Evolutionary conservation across 2,329 filamentous ascomycete genomes (phyloP), one percentile per base, ranked within the genome.

Genomic region (Zopfia rhizophila): DNA sequence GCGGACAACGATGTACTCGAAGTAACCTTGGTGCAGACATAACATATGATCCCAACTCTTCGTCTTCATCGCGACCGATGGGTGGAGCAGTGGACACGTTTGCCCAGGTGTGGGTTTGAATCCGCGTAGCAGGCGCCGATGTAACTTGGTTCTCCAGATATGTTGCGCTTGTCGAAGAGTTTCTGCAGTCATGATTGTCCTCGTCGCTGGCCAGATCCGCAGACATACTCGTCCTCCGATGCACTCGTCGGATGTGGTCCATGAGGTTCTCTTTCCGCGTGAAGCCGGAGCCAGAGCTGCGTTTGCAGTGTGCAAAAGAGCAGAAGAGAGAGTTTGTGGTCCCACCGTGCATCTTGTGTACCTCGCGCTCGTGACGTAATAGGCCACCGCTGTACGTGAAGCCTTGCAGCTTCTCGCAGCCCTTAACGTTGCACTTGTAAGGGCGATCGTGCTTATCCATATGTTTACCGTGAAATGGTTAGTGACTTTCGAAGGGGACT

Each of bases 391-490:
- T 93, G 69, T 97, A 97, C 1, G 93, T 97, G 72, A 97, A 97
- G 1, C 93, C 93, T 39, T 90, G 89, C 0, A 96, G 82, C 63
- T 96, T 96, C 63, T 93, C 90, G 72, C 93, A 97, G 25, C 88
- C 89, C n/a, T 84, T 81, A 30, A 88, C 86, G 16, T 78, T 80
- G 72, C 93, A 97, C 63, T 91, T 89, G 68, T 97, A 97, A 1
- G 93, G 93, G 11, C 93, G 83, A 60, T 96, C 91, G 69, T 97
- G 93, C 70, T 96, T 96, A 75, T 97, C 93, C 92, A 97, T 97
- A 69, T 97, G 93, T 76, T 97, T 97, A 68, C 91, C 96, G 39
- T 38, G 24, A 16, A 14, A 11, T 3, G 21, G 27, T 45, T 68
- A n/a, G n/a, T n/a, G n/a, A n/a, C n/a, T n/a, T n/a, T n/a, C n/a